Evolutionary conservation across 495 filamentous ascomycete genomes (phyloP), one percentile per base, ranked within the genome.

Genomic region (Penicillium cataractarum): DNA sequence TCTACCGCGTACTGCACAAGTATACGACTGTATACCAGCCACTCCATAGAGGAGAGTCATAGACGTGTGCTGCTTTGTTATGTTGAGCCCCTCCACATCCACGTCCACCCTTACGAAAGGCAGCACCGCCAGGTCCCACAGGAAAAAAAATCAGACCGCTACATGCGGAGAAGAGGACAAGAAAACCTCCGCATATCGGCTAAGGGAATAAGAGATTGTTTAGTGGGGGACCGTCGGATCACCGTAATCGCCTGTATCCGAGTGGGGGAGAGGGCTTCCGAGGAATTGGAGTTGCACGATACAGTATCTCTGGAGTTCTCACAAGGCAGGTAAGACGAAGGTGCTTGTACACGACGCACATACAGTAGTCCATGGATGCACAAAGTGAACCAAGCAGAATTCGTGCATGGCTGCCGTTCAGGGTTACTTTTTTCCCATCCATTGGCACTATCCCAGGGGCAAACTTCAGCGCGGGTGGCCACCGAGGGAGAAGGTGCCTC

Each of bases 401-500:
- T 53, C 6, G 26, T 39, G 9, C 33, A 8, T 50, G 26, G 46
- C 26, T 13, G 22, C 46, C 12, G 46, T 35, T 35, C 33, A 35
- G 15, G 9, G 35, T 17, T 39, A 15, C 35, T 39, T 39, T 39
- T 33, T 33, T 26, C 6, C 48, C 50, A 32, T n/a, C n/a, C n/a
- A n/a, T n/a, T n/a, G n/a, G n/a, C n/a, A n/a, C n/a, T n/a, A n/a
- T 26, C 6, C 48, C 50, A 32, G 50, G 27, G 50, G 29, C 50
- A 53, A 33, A 12, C 29, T 6, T n/a, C 24, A 42, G 9, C 50
- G 17, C 50, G 50, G 50, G 50, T 53, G 50, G 57, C 57, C 57
- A 54, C 64, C 68, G 57, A 66, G n/a, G n/a, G n/a, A n/a, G n/a
- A n/a, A n/a, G n/a, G n/a, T n/a, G 55, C 61, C 55, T 69, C 68